Evolutionary conservation across 2,329 filamentous ascomycete genomes (phyloP).

Genomic region (Stagonosporopsis vannaccii): DNA sequence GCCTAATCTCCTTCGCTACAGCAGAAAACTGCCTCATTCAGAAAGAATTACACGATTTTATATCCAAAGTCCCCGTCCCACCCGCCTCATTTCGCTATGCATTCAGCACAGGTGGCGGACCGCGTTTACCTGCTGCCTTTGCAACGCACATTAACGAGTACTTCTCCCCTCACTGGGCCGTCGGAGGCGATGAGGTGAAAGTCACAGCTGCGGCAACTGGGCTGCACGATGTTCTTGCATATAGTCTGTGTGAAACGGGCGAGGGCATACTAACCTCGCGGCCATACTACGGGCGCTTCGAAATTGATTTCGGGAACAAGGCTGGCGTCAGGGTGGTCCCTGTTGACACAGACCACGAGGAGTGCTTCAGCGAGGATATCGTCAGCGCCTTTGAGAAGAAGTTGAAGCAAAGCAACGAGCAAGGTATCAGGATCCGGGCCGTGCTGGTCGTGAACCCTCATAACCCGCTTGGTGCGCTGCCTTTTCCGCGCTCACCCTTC

Average conservation of each 20-base stretch:
- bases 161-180: slow-evolving; percentile 14
- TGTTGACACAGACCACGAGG: slow-evolving; percentile 26
- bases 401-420: background rate
- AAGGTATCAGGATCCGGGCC: background rate
- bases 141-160: slow-evolving; percentile 5
- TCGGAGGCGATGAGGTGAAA: slow-evolving; percentile 49
- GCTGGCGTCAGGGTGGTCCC: slow-evolving; percentile 34
- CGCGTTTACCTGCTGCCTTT: background rate
- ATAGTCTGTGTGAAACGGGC: slow-evolving; percentile 52
- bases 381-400: background rate
- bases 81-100: background rate
- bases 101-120: background rate
- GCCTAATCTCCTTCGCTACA: slow-evolving; percentile 59
- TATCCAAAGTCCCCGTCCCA: background rate
- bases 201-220: slow-evolving; percentile 53
- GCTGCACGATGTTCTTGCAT: slow-evolving; percentile 54
- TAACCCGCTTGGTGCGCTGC: slow-evolving; percentile 6
- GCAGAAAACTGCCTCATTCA: slow-evolving; percentile 64
- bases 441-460: slow-evolving; percentile 7
- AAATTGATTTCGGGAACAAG: slow-evolving; percentile 57
- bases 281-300: slow-evolving; percentile 59
- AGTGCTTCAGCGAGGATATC: slow-evolving; percentile 12
- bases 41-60: slow-evolving; percentile 43
- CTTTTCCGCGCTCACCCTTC: background rate
- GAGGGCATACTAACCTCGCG: slow-evolving; percentile 57